These are phyloP conservation scores for Protomyces arabidopsidicola DNA, from an alignment of 1,139 yeast genomes.

Conservation along the genomic window DNA sequence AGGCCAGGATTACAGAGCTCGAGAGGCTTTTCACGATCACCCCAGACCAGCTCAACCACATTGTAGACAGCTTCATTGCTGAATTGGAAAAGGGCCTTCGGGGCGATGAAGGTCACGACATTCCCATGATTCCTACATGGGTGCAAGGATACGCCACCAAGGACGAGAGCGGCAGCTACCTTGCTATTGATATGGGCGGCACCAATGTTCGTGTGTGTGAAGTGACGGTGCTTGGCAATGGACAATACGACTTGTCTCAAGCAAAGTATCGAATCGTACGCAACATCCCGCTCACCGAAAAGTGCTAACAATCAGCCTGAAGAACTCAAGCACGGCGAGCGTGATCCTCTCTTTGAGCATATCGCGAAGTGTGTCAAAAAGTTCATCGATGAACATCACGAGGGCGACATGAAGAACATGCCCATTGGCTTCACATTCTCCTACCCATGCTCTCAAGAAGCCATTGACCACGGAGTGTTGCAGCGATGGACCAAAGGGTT, in stretches of 20 bases:
- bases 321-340: constrained; percentile 67
- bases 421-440: constrained; percentile 95
- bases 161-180: constrained; percentile 75
- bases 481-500: constrained; percentile 99
- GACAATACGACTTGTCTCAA: constrained; percentile 68
- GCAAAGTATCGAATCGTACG: constrained; percentile 40
- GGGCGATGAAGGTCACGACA: constrained; percentile 39
- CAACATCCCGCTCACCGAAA: constrained; percentile 35
- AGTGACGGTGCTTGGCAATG: constrained; percentile 71
- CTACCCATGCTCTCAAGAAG: constrained; percentile 75
- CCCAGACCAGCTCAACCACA: constrained; percentile 54
- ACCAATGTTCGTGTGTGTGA: constrained; percentile 89
- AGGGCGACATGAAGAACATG: constrained; percentile 40
- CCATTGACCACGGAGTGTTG: constrained; percentile 77
- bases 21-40: constrained; percentile 64
- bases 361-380: constrained; percentile 74
- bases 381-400: constrained; percentile 55
- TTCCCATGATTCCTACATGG: constrained; percentile 96
- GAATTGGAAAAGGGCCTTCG: constrained; percentile 77
- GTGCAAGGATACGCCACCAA: constrained; percentile 92
- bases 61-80: constrained; percentile 61
- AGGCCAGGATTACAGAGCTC: constrained; percentile 54
- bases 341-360: constrained; percentile 76
- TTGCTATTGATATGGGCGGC: constrained; percentile 83
- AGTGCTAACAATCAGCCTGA: constrained; percentile 34